Evolutionary conservation across 305 asterid species (phyloP), one percentile per base, ranked within the genome.

Genomic region (Fraxinus angustifolia): DNA sequence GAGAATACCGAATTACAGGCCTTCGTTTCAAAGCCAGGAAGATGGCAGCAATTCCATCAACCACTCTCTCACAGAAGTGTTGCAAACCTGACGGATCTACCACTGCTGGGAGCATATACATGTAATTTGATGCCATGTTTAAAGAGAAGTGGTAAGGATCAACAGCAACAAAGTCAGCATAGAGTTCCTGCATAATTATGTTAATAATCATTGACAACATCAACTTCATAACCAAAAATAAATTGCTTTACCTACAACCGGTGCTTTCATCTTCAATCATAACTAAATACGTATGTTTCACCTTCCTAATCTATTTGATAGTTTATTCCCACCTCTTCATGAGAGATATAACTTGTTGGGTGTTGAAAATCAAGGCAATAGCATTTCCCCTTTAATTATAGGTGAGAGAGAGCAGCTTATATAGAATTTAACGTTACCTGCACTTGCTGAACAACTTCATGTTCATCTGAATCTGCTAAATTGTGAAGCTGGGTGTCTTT

Each of bases 401-500:
- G 60, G 73, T 35, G 45, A 65, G 34, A 73, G 38, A 58, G 50
- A 81, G 73, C 40, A 74, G 65, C 48, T 40, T 11, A 23, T 36
- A 77, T 14, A 7, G 80, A 81, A 76, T 75, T 73, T 23, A 62
- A 58, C 40, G 50, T 72, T 83, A 94, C 98, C 98, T 94, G 99
- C 74, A 94, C 97, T 91, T 93, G 98, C 84, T 91, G 98, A 65
- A 94, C 98, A 85, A 91, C 86, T 90, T 96, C 99, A 80, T 90
- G 90, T 83, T 91, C 98, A 88, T 94, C 98, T 67, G 98, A 89
- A 85, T 96, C 98, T 50, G 98, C 98, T 86, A 96, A 88, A 79
- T 93, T 90, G 88, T 96, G 98, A 85, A 96, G 97, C 87, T 96
- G 98, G 36, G 98, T 92, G 88, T 94, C 98, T 86, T 93, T 91